phyloP scores from a whole-genome alignment of 768 basidiomycete species.

The Leucosporidium scottii region DNA sequence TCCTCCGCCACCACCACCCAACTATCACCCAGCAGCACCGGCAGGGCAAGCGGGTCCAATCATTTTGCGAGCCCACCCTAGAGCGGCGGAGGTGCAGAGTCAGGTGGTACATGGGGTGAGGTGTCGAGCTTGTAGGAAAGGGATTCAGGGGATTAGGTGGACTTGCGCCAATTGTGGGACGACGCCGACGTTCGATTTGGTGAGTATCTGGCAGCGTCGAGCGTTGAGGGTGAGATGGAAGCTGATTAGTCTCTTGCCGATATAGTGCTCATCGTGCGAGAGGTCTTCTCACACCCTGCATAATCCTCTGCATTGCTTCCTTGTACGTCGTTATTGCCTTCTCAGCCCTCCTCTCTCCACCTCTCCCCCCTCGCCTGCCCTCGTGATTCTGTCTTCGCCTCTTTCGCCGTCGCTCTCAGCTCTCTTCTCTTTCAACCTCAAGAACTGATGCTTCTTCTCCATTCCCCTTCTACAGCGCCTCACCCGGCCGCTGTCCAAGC shows the following conservation, averaged over 20 bases:
- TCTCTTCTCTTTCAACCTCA: too few relatives aligned
- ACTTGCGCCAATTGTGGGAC: background rate
- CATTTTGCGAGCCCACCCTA: too few relatives aligned
- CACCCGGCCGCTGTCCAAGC: background rate
- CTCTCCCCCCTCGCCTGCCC: too few relatives aligned
- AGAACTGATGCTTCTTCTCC: background rate
- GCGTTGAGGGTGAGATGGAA: too few relatives aligned
- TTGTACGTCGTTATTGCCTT: background rate
- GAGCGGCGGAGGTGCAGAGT: background rate
- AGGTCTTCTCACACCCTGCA: background rate
- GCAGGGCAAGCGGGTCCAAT: background rate
- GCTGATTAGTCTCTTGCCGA: background rate
- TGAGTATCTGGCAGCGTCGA: background rate
- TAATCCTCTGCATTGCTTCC: slow-evolving; percentile 3
- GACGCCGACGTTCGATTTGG: slow-evolving; percentile 4
- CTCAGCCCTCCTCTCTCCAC: too few relatives aligned
- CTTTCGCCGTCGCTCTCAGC: too few relatives aligned
- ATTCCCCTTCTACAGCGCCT: background rate
- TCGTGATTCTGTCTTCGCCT: too few relatives aligned
- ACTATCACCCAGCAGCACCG: background rate
- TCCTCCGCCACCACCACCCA: background rate
- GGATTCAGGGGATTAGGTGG: slow-evolving; percentile 4
- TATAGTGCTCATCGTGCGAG: slow-evolving; percentile 5
- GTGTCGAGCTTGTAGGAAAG: background rate
- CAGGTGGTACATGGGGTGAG: background rate